phyloP scores from a whole-genome alignment of 2,329 filamentous ascomycete genomes.

The Colletotrichum aenigma region DNA sequence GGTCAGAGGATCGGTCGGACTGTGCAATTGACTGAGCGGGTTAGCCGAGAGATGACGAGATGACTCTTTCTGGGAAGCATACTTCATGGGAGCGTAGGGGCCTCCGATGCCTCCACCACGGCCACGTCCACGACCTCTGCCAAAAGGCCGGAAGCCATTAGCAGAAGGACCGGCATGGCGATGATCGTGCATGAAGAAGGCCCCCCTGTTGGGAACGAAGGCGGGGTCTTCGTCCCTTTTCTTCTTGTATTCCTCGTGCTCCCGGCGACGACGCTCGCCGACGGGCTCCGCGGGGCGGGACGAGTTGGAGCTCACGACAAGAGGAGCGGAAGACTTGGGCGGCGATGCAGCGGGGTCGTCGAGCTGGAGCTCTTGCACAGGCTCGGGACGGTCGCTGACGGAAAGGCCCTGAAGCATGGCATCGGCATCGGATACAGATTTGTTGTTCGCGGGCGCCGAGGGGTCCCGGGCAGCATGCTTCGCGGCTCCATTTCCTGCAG shows the following conservation, averaged over 20 bases:
- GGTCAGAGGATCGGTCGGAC: conserved; percentile 64
- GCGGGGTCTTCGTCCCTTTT: conserved; percentile 88
- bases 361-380: conserved; percentile 50
- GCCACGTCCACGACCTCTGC: conserved; percentile 67
- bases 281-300: conserved; percentile 60
- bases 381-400: conserved; percentile 45
- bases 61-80: conserved; percentile 40
- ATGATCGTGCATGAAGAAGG: conserved; percentile 98
- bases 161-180: conserved; percentile 76
- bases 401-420: conserved; percentile 62
- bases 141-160: conserved; percentile 78
- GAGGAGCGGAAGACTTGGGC: conserved; percentile 49
- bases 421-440: conserved; percentile 56
- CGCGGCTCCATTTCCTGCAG: conserved; percentile 42
- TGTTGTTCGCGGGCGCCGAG: conserved; percentile 36
- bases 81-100: conserved; percentile 67
- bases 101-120: conserved; percentile 60
- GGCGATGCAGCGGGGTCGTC: conserved; percentile 46
- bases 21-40: conserved; percentile 44
- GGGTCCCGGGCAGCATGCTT: conserved; percentile 37
- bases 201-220: conserved; percentile 91
- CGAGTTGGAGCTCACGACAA: conserved; percentile 59
- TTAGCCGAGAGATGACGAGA: conserved; percentile 8
- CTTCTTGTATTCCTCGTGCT: conserved; percentile 90
- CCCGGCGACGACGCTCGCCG: conserved; percentile 75